Evolutionary conservation across 768 basidiomycete genomes (phyloP).

Genomic region (Clitopilus passeckerianus): DNA sequence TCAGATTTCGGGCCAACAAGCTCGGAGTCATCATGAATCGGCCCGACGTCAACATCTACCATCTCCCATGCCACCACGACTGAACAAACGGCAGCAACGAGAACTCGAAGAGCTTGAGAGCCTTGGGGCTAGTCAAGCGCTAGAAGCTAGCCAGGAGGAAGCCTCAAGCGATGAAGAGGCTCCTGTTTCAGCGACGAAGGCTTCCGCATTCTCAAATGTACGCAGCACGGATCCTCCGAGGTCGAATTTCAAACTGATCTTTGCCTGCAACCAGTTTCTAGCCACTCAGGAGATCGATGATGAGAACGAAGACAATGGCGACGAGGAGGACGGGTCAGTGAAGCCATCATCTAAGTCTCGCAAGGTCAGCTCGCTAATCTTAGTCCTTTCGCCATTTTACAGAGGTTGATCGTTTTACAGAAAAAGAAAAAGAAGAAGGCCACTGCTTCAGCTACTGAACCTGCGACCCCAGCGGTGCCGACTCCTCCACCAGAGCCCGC

Average conservation of each 20-base stretch:
- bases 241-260: background rate
- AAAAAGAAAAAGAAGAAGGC: conserved; percentile 39
- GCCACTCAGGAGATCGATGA: conserved; percentile 21
- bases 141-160: conserved; percentile 35
- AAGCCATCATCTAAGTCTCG: conserved; percentile 23
- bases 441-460: conserved; percentile 5
- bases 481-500: conserved; percentile 5
- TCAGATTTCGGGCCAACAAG: too few species aligned
- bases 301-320: conserved; percentile 16
- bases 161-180: conserved; percentile 3
- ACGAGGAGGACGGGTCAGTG: conserved; percentile 24
- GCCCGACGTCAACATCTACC: too few species aligned
- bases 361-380: conserved; percentile 24
- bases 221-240: background rate
- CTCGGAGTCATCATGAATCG: too few species aligned
- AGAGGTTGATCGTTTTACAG: conserved; percentile 19
- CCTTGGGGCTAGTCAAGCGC: conserved; percentile 27
- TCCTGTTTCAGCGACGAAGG: conserved; percentile 2
- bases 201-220: conserved; percentile 42
- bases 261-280: conserved; percentile 32
- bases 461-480: conserved; percentile 4
- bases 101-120: conserved; percentile 77
- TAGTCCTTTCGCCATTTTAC: too few species aligned
- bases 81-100: conserved; percentile 84
- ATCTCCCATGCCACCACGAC: conserved; percentile 56